phyloP scores from a whole-genome alignment of 768 basidiomycete genomes.

The Suillus luteus region DNA sequence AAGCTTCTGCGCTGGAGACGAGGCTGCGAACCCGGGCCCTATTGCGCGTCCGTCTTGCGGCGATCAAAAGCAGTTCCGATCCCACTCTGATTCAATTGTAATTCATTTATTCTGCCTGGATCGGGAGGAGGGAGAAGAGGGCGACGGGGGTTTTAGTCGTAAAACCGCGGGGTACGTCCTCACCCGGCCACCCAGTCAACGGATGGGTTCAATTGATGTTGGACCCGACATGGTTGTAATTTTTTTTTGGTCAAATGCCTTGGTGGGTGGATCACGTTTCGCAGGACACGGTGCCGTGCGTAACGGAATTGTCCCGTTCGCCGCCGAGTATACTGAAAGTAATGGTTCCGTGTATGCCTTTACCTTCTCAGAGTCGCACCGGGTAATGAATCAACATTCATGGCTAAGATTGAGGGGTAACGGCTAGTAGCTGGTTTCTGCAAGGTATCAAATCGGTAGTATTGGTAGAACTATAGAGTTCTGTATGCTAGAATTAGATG shows the following conservation, averaged over 20 bases:
- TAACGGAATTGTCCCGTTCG: constrained; percentile 1
- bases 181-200: not conserved
- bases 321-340: not conserved
- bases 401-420: constrained; percentile 1
- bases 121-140: not conserved
- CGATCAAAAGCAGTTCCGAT: constrained; percentile 37
- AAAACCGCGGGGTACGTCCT: constrained; percentile 2
- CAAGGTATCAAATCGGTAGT: constrained; percentile 14
- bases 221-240: not conserved
- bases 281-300: not conserved
- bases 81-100: not conserved
- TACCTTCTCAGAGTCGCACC: constrained; percentile 9
- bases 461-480: constrained; percentile 12
- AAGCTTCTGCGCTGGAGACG: constrained; percentile 40
- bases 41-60: constrained; percentile 49
- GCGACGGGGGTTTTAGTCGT: constrained; percentile 11
- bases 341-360: not conserved
- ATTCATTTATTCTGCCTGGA: constrained; percentile 1
- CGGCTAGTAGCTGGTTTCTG: constrained; percentile 5
- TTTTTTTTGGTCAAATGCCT: not conserved
- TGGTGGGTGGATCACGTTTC: not conserved
- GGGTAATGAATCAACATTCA: constrained; percentile 14
- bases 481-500: constrained; percentile 16
- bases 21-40: constrained; percentile 50
- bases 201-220: not conserved